phyloP scores from a whole-genome alignment of 2,329 filamentous ascomycete genomes.

The Fusarium begoniae region DNA sequence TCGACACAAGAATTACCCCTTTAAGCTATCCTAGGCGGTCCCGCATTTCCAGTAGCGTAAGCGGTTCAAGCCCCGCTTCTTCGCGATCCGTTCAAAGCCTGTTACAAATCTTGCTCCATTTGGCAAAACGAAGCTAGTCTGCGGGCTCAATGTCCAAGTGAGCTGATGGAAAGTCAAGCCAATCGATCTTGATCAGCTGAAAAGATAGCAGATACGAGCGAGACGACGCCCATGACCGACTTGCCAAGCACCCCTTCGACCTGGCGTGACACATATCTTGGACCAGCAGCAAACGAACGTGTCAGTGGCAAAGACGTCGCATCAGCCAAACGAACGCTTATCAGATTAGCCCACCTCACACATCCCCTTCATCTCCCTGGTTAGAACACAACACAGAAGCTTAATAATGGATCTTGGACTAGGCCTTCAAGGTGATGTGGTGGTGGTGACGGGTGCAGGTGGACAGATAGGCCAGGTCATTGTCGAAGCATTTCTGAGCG shows the following conservation, averaged over 20 bases:
- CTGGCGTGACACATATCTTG: neutral
- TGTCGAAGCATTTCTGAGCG: neutral
- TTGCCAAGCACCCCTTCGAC: rapidly evolving
- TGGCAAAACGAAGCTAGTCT: no score
- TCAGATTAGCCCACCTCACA: rapidly evolving
- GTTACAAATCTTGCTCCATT: no score
- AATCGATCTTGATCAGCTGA: no score
- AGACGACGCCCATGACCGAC: no score
- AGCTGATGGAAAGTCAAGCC: no score
- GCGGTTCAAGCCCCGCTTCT: neutral
- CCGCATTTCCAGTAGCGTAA: neutral
- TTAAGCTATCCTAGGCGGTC: neutral
- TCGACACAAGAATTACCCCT: neutral
- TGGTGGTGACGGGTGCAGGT: neutral
- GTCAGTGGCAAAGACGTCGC: neutral
- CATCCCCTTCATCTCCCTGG: rapidly evolving
- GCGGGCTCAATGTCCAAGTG: no score
- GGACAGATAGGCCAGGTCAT: neutral
- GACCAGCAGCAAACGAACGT: neutral
- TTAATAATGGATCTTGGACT: neutral
- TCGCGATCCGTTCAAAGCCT: no score
- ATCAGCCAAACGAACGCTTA: neutral
- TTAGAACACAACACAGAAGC: neutral
- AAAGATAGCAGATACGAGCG: neutral
- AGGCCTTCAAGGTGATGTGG: neutral